phyloP scores from a whole-genome alignment of 2,329 filamentous ascomycete genomes.

The Venturiaceae sp. region DNA sequence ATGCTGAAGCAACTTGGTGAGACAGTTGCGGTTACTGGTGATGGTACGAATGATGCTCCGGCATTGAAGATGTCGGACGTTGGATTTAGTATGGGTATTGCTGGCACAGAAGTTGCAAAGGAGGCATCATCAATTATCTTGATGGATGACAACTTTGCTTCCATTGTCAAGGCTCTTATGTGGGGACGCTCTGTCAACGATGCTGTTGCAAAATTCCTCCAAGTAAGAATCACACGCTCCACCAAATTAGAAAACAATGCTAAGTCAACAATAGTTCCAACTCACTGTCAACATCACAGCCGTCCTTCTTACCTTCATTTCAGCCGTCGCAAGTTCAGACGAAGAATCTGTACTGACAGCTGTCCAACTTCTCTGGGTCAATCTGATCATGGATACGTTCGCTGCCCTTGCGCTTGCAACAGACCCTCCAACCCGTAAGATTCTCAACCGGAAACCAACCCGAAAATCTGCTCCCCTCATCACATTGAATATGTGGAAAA shows the following conservation, averaged over 20 bases:
- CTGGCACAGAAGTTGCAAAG: slow-evolving; percentile 75
- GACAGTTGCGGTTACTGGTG: slow-evolving; percentile 73
- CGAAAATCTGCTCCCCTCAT: slow-evolving; percentile 68
- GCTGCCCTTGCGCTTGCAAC: slow-evolving; percentile 86
- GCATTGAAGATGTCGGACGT: slow-evolving; percentile 74
- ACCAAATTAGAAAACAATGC: neutral
- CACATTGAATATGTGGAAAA: slow-evolving; percentile 95
- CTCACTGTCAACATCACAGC: slow-evolving; percentile 88
- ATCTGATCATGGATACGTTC: slow-evolving; percentile 95
- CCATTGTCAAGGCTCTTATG: slow-evolving; percentile 74
- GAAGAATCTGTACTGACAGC: slow-evolving; percentile 74
- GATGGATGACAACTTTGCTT: slow-evolving; percentile 81
- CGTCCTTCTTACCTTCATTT: slow-evolving; percentile 78
- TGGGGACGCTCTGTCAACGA: slow-evolving; percentile 51
- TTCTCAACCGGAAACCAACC: slow-evolving; percentile 71
- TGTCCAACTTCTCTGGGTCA: slow-evolving; percentile 91
- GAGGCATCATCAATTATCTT: slow-evolving; percentile 77
- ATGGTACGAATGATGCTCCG: slow-evolving; percentile 76
- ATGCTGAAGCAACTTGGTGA: slow-evolving; percentile 58
- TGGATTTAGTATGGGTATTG: slow-evolving; percentile 78
- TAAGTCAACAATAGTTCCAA: slow-evolving; percentile 44
- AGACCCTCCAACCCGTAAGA: slow-evolving; percentile 74
- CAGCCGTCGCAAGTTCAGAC: slow-evolving; percentile 60
- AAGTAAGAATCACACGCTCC: neutral
- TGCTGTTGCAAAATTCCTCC: slow-evolving; percentile 30